Evolutionary conservation across 495 filamentous ascomycete genomes (phyloP), one percentile per base, ranked within the genome.

Genomic region (Rostrohypoxylon terebratum): DNA sequence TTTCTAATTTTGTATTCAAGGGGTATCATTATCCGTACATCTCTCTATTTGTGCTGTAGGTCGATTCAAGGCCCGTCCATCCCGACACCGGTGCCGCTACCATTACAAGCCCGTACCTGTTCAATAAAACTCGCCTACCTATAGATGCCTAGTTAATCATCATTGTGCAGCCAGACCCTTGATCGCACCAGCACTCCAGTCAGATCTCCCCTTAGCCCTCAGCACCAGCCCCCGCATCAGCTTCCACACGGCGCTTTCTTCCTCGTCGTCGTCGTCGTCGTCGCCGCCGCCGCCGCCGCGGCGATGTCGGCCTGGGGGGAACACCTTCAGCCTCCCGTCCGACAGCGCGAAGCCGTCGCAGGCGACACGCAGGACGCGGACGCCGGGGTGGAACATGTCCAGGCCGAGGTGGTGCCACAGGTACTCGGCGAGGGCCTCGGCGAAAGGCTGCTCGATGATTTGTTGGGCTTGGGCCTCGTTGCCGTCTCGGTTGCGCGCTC

Each of bases 321-420:
- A 83, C 23, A 86, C 54, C 65, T 86, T 86, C 1, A 86, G 33
- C 28, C 81, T 67, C 8, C 77, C 77, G 23, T 84, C 82, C 3
- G 81, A 79, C 28, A 85, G 75, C 62, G 79, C 80, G 45, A 85
- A 86, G 0, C 82, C 83, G 3, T 80, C 82, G 47, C 83, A 85
- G 0, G 81, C 81, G 5, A 85, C 77, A 45, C 82, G 81, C 11
- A 64, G 69, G 34, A 86, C 71, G 34, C 84, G 73, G 1, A 84
- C 82, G 3, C 77, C 75, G 0, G 83, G 83, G 55, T 85, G 83
- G 48, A 83, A 84, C 57, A 86, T 36, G 57, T 83, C 77, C 10
- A 86, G 57, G 0, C 75, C 83, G 0, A 84, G 59, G 40, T 83
- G 80, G 21, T 81, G 76, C 44, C 78, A 70, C 0, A 83, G 10